A percentile compares a stretch with the other conserved stretches of the same genome.
Evolutionary conservation across 306 rosid genomes (phyloP).

Genomic region (Prunus campanulata): DNA sequence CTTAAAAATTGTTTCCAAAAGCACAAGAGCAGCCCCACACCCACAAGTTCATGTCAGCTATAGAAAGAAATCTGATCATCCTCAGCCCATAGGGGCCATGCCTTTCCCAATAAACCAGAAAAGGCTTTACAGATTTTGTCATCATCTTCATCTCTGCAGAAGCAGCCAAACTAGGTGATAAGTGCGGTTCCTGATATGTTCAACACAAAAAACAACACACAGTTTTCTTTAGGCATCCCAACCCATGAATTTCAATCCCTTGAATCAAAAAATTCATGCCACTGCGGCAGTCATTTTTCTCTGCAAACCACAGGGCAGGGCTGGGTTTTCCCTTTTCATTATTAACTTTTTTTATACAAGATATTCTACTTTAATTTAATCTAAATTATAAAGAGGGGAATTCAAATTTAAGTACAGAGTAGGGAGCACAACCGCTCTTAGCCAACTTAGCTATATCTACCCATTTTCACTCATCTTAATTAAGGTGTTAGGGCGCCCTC

Average conservation of each 20-base stretch:
- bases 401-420: too few relatives aligned
- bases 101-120: not conserved
- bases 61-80: not conserved
- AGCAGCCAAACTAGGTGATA: slow-evolving; percentile 14
- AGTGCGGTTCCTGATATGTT: slow-evolving; percentile 13
- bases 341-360: too few relatives aligned
- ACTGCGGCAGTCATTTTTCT: not conserved
- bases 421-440: too few relatives aligned
- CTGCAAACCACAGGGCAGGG: not conserved
- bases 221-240: not conserved
- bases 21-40: not conserved
- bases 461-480: too few relatives aligned
- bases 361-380: too few relatives aligned
- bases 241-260: not conserved
- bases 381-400: too few relatives aligned
- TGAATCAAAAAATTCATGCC: not conserved
- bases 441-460: too few relatives aligned
- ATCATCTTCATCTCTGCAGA: not conserved
- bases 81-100: not conserved
- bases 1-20: not conserved
- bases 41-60: not conserved
- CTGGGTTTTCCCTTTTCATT: not conserved
- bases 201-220: not conserved
- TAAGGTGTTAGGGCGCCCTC: not conserved
- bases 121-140: slow-evolving; percentile 9